Conservation (phyloP, 495 filamentous ascomycete genomes). For the Extremus antarcticus region DNA sequence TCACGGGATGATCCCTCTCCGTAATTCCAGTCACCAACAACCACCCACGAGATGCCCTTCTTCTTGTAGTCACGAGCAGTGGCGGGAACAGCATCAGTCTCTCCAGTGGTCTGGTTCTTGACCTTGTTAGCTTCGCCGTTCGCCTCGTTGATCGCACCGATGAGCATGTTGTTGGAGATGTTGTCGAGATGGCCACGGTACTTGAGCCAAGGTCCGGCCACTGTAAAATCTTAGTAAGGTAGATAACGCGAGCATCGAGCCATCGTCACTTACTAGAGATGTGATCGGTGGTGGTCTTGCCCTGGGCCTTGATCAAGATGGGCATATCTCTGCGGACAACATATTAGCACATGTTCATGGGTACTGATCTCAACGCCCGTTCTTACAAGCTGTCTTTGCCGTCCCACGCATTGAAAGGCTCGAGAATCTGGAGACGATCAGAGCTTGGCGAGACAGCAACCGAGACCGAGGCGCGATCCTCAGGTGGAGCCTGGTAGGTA, state of each 20-base stretch:
- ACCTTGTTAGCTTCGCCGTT: slow-evolving; percentile 98
- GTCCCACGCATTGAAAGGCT: slow-evolving; percentile 80
- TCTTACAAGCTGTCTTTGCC: slow-evolving; percentile 86
- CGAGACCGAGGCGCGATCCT: slow-evolving; percentile 55
- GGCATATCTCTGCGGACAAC: slow-evolving; percentile 60
- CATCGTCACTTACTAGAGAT: slow-evolving; percentile 67
- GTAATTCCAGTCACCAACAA: slow-evolving; percentile 99
- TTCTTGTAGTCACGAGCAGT: slow-evolving; percentile 98
- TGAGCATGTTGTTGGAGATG: slow-evolving; percentile 99
- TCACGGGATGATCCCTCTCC: slow-evolving; percentile 95
- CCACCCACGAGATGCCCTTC: slow-evolving; percentile 91
- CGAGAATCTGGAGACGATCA: slow-evolving; percentile 88
- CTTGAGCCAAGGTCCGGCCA: slow-evolving; percentile 98
- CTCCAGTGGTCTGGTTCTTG: slow-evolving; percentile 76
- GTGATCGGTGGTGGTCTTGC: slow-evolving; percentile 99
- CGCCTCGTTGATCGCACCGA: slow-evolving; percentile 89
- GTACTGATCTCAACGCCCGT: background rate
- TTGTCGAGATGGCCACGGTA: slow-evolving; percentile 99
- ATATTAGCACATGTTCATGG: no score
- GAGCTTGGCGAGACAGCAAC: slow-evolving; percentile 82
- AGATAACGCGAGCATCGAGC: no score
- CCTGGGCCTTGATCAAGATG: slow-evolving; percentile 93
- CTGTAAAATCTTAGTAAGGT: no score
- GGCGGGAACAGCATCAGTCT: slow-evolving; percentile 79
- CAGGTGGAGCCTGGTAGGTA: slow-evolving; percentile 94